Conservation (phyloP, 1,139 yeast species). For the Candida tropicalis region DNA sequence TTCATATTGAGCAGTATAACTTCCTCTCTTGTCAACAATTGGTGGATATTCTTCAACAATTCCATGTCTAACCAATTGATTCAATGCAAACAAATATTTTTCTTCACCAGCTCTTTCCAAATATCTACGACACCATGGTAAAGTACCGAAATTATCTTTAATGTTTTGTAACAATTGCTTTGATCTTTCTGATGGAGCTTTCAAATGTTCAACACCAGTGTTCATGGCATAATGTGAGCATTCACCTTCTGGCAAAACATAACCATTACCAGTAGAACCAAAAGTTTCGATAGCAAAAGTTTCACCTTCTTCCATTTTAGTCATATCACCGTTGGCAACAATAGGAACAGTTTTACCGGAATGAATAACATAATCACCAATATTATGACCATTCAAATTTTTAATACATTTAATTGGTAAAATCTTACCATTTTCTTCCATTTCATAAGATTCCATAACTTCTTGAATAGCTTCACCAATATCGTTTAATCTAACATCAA, state of each 20-base stretch:
- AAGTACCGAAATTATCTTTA: slow-evolving; percentile 82
- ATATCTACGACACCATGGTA: slow-evolving; percentile 96
- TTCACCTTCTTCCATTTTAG: slow-evolving; percentile 99
- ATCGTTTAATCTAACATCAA: slow-evolving; percentile 92
- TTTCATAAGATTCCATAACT: slow-evolving; percentile 95
- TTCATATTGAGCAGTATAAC: slow-evolving; percentile 95
- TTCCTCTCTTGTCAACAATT: slow-evolving; percentile 78
- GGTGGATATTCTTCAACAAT: slow-evolving; percentile 96
- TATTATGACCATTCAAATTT: slow-evolving; percentile 93
- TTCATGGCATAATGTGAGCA: slow-evolving; percentile 88
- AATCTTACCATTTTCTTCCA: slow-evolving; percentile 84
- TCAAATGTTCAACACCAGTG: slow-evolving; percentile 43
- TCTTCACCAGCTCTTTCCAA: slow-evolving; percentile 91
- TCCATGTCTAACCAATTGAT: slow-evolving; percentile 82
- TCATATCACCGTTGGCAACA: slow-evolving; percentile 87
- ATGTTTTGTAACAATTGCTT: slow-evolving; percentile 67
- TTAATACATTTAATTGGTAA: slow-evolving; percentile 87
- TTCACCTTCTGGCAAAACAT: slow-evolving; percentile 85
- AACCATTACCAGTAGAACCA: slow-evolving; percentile 95
- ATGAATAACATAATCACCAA: slow-evolving; percentile 80
- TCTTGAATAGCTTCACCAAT: slow-evolving; percentile 97
- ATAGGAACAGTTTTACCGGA: slow-evolving; percentile 97
- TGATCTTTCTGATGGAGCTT: slow-evolving; percentile 65
- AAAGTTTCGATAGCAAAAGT: slow-evolving; percentile 97
- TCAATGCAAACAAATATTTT: slow-evolving; percentile 86